Percentiles rank a stretch among this genome's conserved stretches.
These are phyloP conservation scores for Glonium stellatum DNA, from an alignment of 495 filamentous ascomycete genomes.

Conservation along the genomic window DNA sequence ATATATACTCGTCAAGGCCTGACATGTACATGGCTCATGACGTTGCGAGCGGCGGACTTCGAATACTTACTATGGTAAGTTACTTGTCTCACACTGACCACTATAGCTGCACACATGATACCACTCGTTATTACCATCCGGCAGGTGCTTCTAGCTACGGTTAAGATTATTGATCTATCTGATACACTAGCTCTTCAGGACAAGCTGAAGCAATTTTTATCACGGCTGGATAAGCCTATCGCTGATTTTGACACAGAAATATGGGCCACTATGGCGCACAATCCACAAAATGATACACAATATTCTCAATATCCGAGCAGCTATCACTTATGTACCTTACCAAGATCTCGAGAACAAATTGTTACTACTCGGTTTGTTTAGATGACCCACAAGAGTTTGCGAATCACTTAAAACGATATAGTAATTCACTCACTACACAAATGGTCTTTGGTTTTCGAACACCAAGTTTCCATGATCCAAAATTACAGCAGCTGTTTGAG, in stretches of 20 bases:
- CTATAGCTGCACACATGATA: slow-evolving; percentile 12
- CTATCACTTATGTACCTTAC: slow-evolving; percentile 43
- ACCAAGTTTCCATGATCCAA: not conserved
- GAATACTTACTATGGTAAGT: slow-evolving; percentile 25
- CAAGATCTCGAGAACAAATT: slow-evolving; percentile 47
- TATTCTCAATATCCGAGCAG: slow-evolving; percentile 39
- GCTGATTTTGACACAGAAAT: slow-evolving; percentile 29
- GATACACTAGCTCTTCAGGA: not conserved
- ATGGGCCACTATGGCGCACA: slow-evolving; percentile 36
- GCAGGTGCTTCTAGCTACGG: slow-evolving; percentile 24
- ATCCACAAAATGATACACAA: slow-evolving; percentile 42
- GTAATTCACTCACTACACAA: slow-evolving; percentile 48
- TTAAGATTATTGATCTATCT: not conserved
- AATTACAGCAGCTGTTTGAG: not conserved
- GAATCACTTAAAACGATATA: slow-evolving; percentile 49
- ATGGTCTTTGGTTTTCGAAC: slow-evolving; percentile 46
- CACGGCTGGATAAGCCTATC: not conserved
- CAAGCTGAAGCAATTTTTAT: not conserved
- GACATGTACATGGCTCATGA: slow-evolving; percentile 17
- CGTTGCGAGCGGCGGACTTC: slow-evolving; percentile 6
- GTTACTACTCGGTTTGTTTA: slow-evolving; percentile 43
- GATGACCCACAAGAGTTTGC: slow-evolving; percentile 36
- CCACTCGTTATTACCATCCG: slow-evolving; percentile 25
- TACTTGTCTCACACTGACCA: too few relatives aligned
- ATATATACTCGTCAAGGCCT: slow-evolving; percentile 32